These are phyloP conservation scores for Asterella californica DNA, from an alignment of 225 moss, liverwort and hornwort species.

Conservation along the genomic window DNA sequence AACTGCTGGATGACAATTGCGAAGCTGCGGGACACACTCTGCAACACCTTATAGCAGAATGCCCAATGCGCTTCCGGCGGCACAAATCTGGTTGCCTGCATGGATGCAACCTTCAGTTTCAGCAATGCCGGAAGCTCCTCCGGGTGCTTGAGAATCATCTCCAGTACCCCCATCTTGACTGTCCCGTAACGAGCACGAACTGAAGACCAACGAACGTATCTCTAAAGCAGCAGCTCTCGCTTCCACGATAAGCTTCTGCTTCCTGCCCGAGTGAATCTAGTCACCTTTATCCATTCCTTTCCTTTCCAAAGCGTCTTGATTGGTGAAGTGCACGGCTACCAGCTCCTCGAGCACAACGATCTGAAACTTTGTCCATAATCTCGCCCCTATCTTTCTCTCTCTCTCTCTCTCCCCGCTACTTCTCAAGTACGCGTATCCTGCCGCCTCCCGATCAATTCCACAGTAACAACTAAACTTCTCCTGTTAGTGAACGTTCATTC, in stretches of 20 bases:
- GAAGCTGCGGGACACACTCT: constrained; percentile 88
- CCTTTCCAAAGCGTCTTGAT: not conserved
- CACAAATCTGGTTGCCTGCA: constrained; percentile 63
- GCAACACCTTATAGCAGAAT: constrained; percentile 78
- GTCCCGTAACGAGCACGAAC: not conserved
- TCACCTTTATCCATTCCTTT: constrained; percentile 3
- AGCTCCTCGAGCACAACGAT: not conserved
- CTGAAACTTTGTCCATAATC: not conserved
- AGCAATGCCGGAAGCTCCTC: constrained; percentile 78
- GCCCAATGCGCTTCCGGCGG: constrained; percentile 76
- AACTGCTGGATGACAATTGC: constrained; percentile 96
- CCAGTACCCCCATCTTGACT: constrained; percentile 60
- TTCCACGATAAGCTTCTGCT: not conserved
- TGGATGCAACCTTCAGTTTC: constrained; percentile 68
- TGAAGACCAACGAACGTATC: not conserved
- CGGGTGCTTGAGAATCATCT: constrained; percentile 70
- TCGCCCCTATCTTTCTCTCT: too few species aligned
- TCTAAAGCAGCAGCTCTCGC: not conserved
- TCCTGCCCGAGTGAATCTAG: not conserved
- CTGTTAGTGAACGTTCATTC: not conserved
- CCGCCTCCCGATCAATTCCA: not conserved
- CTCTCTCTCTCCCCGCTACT: too few species aligned
- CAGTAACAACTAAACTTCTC: not conserved
- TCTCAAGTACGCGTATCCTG: not conserved
- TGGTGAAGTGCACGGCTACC: not conserved